Evolutionary conservation across 768 basidiomycete genomes (phyloP).

Genomic region (Arthromyces matolae): DNA sequence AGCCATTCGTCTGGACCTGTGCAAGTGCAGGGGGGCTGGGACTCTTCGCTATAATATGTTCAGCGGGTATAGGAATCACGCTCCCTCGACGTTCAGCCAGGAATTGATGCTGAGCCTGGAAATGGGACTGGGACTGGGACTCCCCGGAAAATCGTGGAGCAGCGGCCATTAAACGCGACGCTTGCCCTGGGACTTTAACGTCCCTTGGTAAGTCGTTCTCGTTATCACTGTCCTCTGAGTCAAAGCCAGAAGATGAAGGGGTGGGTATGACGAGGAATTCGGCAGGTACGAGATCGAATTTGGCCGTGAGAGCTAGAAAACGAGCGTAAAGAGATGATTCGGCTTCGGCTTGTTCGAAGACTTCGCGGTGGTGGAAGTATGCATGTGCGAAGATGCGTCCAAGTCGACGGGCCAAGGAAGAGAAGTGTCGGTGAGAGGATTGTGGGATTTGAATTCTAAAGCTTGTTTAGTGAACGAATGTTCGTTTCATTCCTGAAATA

Average conservation of each 20-base stretch:
- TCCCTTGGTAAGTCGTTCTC: conserved; percentile 20
- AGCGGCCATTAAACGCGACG: conserved; percentile 38
- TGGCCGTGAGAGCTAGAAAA: conserved; percentile 78
- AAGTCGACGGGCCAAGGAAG: conserved; percentile 84
- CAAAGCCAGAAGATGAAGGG: conserved; percentile 12
- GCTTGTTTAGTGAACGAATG: not conserved
- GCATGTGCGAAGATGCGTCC: conserved; percentile 96
- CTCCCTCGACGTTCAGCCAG: not conserved
- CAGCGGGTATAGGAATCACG: too few relatives aligned
- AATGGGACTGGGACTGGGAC: not conserved
- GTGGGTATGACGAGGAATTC: conserved; percentile 83
- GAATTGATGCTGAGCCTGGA: not conserved
- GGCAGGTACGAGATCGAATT: conserved; percentile 76
- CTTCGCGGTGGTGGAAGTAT: conserved; percentile 91
- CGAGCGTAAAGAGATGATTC: conserved; percentile 89
- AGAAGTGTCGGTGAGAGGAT: conserved; percentile 83
- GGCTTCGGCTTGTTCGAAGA: conserved; percentile 85
- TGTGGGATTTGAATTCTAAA: conserved; percentile 74
- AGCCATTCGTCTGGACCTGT: not conserved
- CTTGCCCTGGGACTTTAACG: too few relatives aligned
- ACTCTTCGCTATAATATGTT: too few relatives aligned
- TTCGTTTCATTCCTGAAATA: not conserved
- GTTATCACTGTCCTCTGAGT: conserved; percentile 18
- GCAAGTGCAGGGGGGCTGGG: conserved; percentile 14
- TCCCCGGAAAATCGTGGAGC: conserved; percentile 19